phyloP scores from a whole-genome alignment of 2,329 filamentous ascomycete species.

The Zopfia rhizophila region DNA sequence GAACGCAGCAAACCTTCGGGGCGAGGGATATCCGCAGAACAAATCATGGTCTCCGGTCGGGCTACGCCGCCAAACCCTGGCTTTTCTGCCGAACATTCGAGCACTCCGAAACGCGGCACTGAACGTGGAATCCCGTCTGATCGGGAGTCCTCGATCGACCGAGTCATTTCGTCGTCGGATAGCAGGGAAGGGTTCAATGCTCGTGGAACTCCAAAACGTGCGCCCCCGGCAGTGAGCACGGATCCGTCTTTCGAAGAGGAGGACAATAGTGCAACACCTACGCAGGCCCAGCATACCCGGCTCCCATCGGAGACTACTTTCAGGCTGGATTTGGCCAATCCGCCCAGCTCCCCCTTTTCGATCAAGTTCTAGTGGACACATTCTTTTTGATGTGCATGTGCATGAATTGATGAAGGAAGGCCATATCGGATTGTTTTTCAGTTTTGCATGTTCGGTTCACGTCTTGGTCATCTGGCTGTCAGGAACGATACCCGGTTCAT shows the following conservation, averaged over 20 bases:
- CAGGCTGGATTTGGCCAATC: constrained; percentile 46
- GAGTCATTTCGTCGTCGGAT: constrained; percentile 41
- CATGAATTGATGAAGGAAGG: constrained; percentile 33
- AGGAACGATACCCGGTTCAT: constrained; percentile 48
- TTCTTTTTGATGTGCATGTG: constrained; percentile 21
- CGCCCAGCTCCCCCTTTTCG: constrained; percentile 50
- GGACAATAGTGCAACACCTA: constrained; percentile 45
- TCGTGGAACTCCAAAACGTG: constrained; percentile 35
- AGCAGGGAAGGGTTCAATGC: constrained; percentile 38
- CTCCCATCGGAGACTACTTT: constrained; percentile 43
- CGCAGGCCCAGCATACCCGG: constrained; percentile 45
- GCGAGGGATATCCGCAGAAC: constrained; percentile 44
- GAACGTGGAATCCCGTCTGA: constrained; percentile 27
- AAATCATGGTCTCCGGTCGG: constrained; percentile 38
- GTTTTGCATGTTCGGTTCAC: constrained; percentile 40
- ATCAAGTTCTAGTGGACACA: constrained; percentile 46
- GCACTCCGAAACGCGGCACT: constrained; percentile 28
- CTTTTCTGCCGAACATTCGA: constrained; percentile 36
- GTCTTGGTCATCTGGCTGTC: constrained; percentile 32
- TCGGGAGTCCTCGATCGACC: constrained; percentile 41
- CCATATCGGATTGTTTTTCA: constrained; percentile 32
- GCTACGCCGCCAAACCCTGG: constrained; percentile 41
- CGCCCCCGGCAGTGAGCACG: constrained; percentile 35
- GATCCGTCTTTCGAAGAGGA: constrained; percentile 36
- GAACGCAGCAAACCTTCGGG: constrained; percentile 35